Percentiles rank a stretch among this genome's conserved stretches.
phyloP scores from a whole-genome alignment of 2,329 filamentous ascomycete genomes.

The Endoconidiophora laricicola region DNA sequence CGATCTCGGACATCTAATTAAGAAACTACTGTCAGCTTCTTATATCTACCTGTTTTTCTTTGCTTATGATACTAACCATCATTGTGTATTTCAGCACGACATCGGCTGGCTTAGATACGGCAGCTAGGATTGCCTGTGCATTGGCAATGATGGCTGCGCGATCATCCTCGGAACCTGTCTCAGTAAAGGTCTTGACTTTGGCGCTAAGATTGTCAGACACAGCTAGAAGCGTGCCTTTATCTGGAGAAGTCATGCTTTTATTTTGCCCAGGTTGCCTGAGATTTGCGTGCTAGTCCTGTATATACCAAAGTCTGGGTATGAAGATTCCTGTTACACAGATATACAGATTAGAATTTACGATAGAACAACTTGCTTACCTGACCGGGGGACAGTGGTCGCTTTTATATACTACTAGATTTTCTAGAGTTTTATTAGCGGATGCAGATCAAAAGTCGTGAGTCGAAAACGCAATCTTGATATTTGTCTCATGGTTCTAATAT shows the following conservation, averaged over 20 bases:
- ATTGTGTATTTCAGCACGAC: not conserved
- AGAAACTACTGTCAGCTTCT: not conserved
- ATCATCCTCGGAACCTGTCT: not conserved
- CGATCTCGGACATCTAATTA: slow-evolving; percentile 12
- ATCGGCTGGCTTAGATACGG: not conserved
- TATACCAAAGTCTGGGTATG: no score
- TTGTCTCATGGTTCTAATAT: no score
- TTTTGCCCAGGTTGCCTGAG: not conserved
- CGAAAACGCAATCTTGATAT: no score
- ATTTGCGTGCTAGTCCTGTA: no score
- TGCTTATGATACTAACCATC: not conserved
- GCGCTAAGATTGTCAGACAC: not conserved
- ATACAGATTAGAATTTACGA: no score
- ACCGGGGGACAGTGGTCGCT: no score
- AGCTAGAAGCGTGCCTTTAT: not conserved
- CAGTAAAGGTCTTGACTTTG: slow-evolving; percentile 1
- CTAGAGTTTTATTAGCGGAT: no score
- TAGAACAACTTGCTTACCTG: no score
- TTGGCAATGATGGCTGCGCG: not conserved
- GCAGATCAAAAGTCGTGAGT: no score
- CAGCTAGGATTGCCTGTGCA: not conserved
- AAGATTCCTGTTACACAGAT: no score
- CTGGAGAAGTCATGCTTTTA: not conserved
- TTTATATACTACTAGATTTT: no score
- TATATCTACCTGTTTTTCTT: not conserved